Conservation (phyloP, 2,329 filamentous ascomycete genomes). For the Microcyclospora tardicrescens region DNA sequence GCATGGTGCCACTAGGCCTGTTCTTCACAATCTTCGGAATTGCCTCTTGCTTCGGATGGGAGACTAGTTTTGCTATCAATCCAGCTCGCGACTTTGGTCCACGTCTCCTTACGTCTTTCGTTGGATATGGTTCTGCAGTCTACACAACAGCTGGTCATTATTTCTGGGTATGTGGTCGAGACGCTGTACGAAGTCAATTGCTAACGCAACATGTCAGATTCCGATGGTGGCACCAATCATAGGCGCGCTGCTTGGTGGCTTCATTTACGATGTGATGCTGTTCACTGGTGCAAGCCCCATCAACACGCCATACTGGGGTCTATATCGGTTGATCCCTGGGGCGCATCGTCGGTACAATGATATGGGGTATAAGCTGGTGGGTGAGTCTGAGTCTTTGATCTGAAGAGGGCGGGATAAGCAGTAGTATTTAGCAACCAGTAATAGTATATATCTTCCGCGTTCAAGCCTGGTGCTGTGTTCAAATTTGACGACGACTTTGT, state of each 20-base stretch:
- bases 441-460: no score
- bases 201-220: conserved; percentile 33
- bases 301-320: conserved; percentile 52
- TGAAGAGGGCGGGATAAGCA: no score
- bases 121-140: conserved; percentile 56
- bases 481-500: no score
- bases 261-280: conserved; percentile 54
- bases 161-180: conserved; percentile 48
- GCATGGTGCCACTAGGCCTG: conserved; percentile 45
- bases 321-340: conserved; percentile 33
- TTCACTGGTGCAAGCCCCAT: conserved; percentile 59
- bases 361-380: no score
- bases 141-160: conserved; percentile 58
- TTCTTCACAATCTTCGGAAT: conserved; percentile 66
- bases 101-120: conserved; percentile 47
- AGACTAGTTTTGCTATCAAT: conserved; percentile 67
- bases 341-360: conserved; percentile 1
- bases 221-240: conserved; percentile 60
- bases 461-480: no score
- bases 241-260: conserved; percentile 50
- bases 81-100: conserved; percentile 61
- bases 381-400: no score
- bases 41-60: conserved; percentile 61
- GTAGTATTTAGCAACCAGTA: no score
- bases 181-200: background rate